A percentile compares a stretch with the other conserved stretches of the same genome.
phyloP scores from a whole-genome alignment of 2,329 filamentous ascomycete genomes.

The Pseudogymnoascus sp. region DNA sequence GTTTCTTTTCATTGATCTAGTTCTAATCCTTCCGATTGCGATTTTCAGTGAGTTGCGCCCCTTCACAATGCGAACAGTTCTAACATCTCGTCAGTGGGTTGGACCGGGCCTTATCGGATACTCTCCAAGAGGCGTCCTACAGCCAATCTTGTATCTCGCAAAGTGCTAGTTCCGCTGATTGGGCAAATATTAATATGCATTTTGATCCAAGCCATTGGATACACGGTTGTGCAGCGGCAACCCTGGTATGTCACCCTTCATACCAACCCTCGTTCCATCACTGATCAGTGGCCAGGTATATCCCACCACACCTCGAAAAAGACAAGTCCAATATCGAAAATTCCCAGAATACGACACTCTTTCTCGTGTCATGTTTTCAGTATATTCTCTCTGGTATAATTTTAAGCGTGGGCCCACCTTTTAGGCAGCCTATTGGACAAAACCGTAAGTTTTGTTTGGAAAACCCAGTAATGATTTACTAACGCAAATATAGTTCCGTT shows the following conservation, averaged over 20 bases:
- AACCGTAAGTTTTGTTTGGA: slow-evolving; percentile 56
- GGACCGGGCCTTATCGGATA: slow-evolving; percentile 74
- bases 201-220: slow-evolving; percentile 65
- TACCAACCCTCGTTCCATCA: not conserved
- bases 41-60: slow-evolving; percentile 64
- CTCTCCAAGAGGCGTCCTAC: slow-evolving; percentile 82
- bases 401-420: slow-evolving; percentile 84
- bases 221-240: slow-evolving; percentile 67
- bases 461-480: slow-evolving; percentile 5
- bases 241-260: slow-evolving; percentile 52
- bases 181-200: slow-evolving; percentile 83
- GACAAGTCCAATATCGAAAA: slow-evolving; percentile 82
- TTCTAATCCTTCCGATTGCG: slow-evolving; percentile 88
- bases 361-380: slow-evolving; percentile 86
- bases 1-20: slow-evolving; percentile 91
- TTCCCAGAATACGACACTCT: slow-evolving; percentile 87
- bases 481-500: slow-evolving; percentile 59
- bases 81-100: slow-evolving; percentile 59
- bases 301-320: slow-evolving; percentile 67
- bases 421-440: slow-evolving; percentile 68
- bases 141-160: slow-evolving; percentile 83
- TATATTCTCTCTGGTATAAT: slow-evolving; percentile 89
- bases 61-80: not conserved
- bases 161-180: slow-evolving; percentile 80
- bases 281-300: slow-evolving; percentile 49